Evolutionary conservation across 768 basidiomycete species (phyloP).

Genomic region (Tylopilus intermedius): DNA sequence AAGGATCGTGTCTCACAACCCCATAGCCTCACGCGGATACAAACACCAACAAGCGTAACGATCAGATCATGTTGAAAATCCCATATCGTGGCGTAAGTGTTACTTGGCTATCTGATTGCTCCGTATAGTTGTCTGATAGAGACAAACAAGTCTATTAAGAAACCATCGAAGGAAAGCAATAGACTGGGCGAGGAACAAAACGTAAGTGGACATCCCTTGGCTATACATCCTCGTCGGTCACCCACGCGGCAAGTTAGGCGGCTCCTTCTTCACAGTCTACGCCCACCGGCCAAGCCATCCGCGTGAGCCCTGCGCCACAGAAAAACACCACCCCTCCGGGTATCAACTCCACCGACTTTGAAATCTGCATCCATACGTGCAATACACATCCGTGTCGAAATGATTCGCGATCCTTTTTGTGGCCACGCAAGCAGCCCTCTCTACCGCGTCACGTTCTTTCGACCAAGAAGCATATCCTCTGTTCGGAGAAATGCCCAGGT

Average conservation of each 20-base stretch:
- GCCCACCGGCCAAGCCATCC: not conserved
- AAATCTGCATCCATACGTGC: conserved; percentile 27
- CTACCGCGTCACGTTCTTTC: conserved; percentile 26
- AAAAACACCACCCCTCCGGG: not conserved
- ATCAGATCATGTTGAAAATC: conserved; percentile 21
- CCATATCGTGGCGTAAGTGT: conserved; percentile 19
- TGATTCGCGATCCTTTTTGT: conserved; percentile 24
- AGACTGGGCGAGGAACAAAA: conserved; percentile 1
- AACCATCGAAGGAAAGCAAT: not conserved
- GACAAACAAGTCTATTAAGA: conserved; percentile 10
- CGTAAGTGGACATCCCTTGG: conserved; percentile 9
- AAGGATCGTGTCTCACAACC: conserved; percentile 4
- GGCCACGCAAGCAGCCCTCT: conserved; percentile 18
- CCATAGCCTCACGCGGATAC: conserved; percentile 8
- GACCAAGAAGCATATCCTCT: conserved; percentile 17
- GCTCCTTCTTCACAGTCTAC: not conserved
- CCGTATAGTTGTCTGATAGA: conserved; percentile 1
- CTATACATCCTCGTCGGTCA: not conserved
- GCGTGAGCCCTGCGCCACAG: conserved; percentile 4
- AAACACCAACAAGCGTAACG: conserved; percentile 13
- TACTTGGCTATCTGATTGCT: not conserved
- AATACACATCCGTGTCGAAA: conserved; percentile 22
- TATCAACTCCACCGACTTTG: conserved; percentile 12
- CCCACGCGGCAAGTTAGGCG: not conserved
- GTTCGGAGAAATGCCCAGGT: conserved; percentile 19